phyloP scores from a whole-genome alignment of 1,139 yeast species.

The Lodderomyces metapsilosis region DNA sequence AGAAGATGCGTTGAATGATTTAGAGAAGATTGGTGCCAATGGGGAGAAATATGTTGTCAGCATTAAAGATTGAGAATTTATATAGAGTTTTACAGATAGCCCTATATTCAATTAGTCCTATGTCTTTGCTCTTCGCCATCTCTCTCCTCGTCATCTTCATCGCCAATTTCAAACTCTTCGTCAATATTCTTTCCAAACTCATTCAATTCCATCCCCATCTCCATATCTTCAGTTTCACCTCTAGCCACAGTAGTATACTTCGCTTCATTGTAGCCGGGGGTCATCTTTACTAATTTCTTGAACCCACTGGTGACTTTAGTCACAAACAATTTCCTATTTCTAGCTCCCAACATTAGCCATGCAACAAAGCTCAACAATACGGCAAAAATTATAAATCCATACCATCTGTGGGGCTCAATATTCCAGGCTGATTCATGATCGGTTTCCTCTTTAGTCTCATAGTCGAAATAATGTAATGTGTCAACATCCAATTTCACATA shows the following conservation, averaged over 20 bases:
- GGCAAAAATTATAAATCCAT: constrained; percentile 53
- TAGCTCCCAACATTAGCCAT: constrained; percentile 49
- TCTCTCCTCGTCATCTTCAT: constrained; percentile 15
- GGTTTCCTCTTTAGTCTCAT: constrained; percentile 28
- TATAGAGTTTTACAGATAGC: background rate
- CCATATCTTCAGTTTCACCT: constrained; percentile 9
- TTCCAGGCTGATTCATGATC: constrained; percentile 37
- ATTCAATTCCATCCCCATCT: constrained; percentile 12
- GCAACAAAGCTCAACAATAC: constrained; percentile 39
- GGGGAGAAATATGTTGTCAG: constrained; percentile 42
- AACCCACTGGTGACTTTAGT: constrained; percentile 13
- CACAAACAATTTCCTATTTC: constrained; percentile 21
- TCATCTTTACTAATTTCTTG: constrained; percentile 5
- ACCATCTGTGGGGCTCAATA: constrained; percentile 51
- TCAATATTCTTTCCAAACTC: constrained; percentile 7
- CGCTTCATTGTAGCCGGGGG: constrained; percentile 12
- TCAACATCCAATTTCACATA: constrained; percentile 27
- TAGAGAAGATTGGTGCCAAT: constrained; percentile 40
- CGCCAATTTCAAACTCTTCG: constrained; percentile 19
- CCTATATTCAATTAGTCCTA: too few relatives aligned
- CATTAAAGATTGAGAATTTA: constrained; percentile 8
- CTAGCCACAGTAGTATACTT: constrained; percentile 9
- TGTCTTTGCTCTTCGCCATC: constrained; percentile 3
- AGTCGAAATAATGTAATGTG: constrained; percentile 25
- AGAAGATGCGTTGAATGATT: constrained; percentile 32